Conservation (phyloP, 768 basidiomycete genomes). For the Crepidotus variabilis region DNA sequence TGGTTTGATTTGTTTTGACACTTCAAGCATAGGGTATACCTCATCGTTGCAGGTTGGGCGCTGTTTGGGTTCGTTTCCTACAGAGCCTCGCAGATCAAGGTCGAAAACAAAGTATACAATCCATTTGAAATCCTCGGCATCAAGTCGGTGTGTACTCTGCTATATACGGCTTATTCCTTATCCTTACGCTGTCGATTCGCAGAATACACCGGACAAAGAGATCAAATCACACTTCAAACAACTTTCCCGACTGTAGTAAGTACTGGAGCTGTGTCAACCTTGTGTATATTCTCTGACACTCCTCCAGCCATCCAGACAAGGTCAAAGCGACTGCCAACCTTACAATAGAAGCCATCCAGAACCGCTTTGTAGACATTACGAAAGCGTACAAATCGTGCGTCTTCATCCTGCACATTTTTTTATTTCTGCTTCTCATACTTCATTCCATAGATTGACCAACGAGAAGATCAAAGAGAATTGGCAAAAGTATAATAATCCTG, state of each 20-base stretch:
- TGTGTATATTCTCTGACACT: neutral
- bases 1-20: neutral
- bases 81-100: slow-evolving; percentile 51
- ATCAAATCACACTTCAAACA: slow-evolving; percentile 96
- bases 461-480: slow-evolving; percentile 89
- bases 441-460: slow-evolving; percentile 70
- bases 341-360: slow-evolving; percentile 82
- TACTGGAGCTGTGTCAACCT: slow-evolving; percentile 6
- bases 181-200: neutral
- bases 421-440: neutral
- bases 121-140: slow-evolving; percentile 94
- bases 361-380: slow-evolving; percentile 87
- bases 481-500: slow-evolving; percentile 88
- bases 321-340: slow-evolving; percentile 78
- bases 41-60: slow-evolving; percentile 72
- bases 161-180: neutral
- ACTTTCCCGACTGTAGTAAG: slow-evolving; percentile 82
- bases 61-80: slow-evolving; percentile 66
- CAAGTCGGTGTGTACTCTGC: slow-evolving; percentile 44
- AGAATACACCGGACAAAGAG: slow-evolving; percentile 78
- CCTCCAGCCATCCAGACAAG: slow-evolving; percentile 90
- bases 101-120: slow-evolving; percentile 77
- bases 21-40: slow-evolving; percentile 41
- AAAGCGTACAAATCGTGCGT: slow-evolving; percentile 95
- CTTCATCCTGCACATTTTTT: neutral